Base-by-base conservation (phyloP, 176 grass and related monocot genomes). In the Oryza officinalis region DNA sequence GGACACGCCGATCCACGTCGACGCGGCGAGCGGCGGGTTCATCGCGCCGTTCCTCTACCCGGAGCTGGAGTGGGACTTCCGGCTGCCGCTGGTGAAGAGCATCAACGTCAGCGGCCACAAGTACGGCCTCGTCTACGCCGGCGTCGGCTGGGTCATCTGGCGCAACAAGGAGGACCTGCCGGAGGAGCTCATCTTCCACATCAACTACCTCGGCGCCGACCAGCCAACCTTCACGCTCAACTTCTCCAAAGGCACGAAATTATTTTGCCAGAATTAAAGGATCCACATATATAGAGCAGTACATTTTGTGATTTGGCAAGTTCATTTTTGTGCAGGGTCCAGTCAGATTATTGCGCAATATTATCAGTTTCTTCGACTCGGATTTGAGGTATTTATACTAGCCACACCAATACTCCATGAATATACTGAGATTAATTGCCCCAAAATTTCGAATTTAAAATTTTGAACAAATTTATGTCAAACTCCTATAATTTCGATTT, bases 41-140 rank as follows among this genome's bases (percentile, higher is more conserved):
- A 93, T 98, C 74, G 95, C 92, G 63, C 95, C 92, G 52, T 93
- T 98, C 84, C 31, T 98, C 66, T 86, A 93, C 80, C 95, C 92
- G 35, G 80, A 94, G 2, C 66, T 98, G 81, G 90, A 94, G 72
- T 98, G 95, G 95, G 95, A 94, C 79, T 98, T 98, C 76, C 69
- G 95, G 22, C 88, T 95, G n/a, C 88, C 92, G 46, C 73, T 91
- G 23, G 92, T 94, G 25, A 98, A 94, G 78, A 93, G 92, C 88
- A 97, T 97, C 60, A 97, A 97, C 65, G 92, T 97, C 18, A 97
- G 95, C 50, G 95, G 92, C 1, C 95, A 97, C 92, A 97, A 97
- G 81, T 97, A 94, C 71, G 95, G 95, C 30, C 92, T 94, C 74
- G 95, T 98, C 1, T 98, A 93, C 73, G 90, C 96, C 17, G 96